Evolutionary conservation across 2,329 filamentous ascomycete species (phyloP).

Genomic region (Cylindrodendrum hubeiense): DNA sequence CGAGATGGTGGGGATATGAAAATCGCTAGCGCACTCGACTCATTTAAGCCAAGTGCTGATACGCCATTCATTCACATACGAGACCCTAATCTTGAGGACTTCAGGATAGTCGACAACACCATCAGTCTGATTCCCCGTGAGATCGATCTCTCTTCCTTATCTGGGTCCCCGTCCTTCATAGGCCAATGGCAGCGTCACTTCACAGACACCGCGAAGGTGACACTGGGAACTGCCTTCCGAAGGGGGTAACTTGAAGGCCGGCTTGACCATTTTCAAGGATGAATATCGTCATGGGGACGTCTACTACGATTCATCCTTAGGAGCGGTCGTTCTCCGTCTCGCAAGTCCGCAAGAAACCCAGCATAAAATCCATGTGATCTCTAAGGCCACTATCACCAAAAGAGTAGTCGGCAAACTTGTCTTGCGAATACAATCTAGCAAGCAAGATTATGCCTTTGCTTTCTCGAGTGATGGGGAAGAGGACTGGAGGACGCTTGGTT

Average conservation of each 20-base stretch:
- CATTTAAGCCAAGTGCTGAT: not conserved
- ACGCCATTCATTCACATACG: not conserved
- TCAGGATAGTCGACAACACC: not conserved
- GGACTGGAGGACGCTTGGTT: not conserved
- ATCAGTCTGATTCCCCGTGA: not conserved
- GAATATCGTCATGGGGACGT: slow-evolving; percentile 8
- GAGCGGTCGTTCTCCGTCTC: not conserved
- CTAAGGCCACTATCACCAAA: not conserved
- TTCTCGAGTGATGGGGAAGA: not conserved
- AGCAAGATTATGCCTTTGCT: not conserved
- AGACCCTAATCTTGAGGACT: not conserved
- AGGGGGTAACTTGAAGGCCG: not conserved
- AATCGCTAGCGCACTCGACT: too few species aligned
- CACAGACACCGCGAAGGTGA: not conserved
- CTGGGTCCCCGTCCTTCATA: not conserved
- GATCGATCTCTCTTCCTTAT: not conserved
- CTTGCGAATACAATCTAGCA: not conserved
- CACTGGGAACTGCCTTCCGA: not conserved
- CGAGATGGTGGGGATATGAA: not conserved
- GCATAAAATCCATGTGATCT: not conserved
- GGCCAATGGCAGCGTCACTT: slow-evolving; percentile 3
- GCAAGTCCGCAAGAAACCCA: not conserved
- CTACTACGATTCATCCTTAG: not conserved
- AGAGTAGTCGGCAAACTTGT: not conserved
- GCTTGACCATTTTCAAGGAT: slow-evolving; percentile 5